Evolutionary conservation across 2,329 filamentous ascomycete species (phyloP).

Genomic region (Colletotrichum spaethianum): DNA sequence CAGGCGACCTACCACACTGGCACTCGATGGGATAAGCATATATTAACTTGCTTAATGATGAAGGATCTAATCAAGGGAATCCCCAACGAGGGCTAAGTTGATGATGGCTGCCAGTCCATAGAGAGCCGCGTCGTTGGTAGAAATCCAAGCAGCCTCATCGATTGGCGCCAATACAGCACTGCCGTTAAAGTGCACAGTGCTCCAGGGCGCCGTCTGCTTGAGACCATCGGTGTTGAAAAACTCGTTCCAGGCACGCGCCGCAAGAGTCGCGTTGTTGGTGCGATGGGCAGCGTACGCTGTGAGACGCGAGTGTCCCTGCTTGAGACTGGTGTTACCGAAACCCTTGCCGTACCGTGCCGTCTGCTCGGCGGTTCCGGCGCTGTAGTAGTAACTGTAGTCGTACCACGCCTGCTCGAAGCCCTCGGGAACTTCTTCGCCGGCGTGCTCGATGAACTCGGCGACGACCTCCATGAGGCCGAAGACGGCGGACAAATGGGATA

Average conservation of each 20-base stretch:
- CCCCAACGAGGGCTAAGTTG: conserved; percentile 60
- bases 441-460: conserved; percentile 67
- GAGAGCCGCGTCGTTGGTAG: conserved; percentile 69
- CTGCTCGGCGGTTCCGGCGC: conserved; percentile 64
- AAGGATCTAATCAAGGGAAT: conserved; percentile 7
- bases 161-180: conserved; percentile 61
- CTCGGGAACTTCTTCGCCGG: conserved; percentile 58
- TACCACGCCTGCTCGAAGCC: conserved; percentile 69
- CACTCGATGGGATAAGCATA: no score
- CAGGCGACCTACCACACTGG: no score
- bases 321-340: conserved; percentile 63
- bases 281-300: conserved; percentile 67
- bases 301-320: conserved; percentile 71
- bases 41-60: no score
- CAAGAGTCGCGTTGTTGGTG: conserved; percentile 61
- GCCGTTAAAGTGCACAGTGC: conserved; percentile 56
- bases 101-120: conserved; percentile 72
- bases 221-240: conserved; percentile 64
- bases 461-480: conserved; percentile 73
- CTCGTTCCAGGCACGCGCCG: conserved; percentile 67
- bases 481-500: conserved; percentile 70
- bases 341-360: conserved; percentile 64
- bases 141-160: conserved; percentile 61
- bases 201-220: conserved; percentile 53
- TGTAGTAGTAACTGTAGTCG: conserved; percentile 73